A percentile compares a stretch with the other conserved stretches of the same genome.
Evolutionary conservation across 352 stramenopile genomes (phyloP).

Genomic region (Phytophthora idaei): DNA sequence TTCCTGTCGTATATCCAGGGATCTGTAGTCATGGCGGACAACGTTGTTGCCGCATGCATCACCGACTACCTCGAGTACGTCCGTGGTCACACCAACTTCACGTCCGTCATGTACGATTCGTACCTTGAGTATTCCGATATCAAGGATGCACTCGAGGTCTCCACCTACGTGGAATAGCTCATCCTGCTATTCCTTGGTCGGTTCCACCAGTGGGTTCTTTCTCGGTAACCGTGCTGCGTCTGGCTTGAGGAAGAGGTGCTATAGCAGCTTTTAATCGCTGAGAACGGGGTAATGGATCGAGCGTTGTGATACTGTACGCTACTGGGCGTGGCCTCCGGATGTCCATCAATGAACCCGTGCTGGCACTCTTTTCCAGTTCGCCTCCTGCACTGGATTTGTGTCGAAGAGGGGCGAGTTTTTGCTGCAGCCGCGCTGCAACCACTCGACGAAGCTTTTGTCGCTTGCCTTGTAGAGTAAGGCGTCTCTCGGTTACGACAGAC

Average conservation of each 20-base stretch:
- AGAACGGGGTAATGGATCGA: constrained; percentile 35
- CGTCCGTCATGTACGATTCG: constrained; percentile 42
- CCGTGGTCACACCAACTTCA: constrained; percentile 33
- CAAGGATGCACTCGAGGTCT: constrained; percentile 47
- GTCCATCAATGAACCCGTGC: constrained; percentile 18
- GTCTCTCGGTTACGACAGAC: constrained; percentile 15
- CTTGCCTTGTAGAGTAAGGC: constrained; percentile 30
- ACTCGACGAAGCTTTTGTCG: constrained; percentile 32
- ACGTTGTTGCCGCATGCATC: constrained; percentile 39
- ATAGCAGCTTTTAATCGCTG: constrained; percentile 20
- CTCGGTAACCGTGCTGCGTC: constrained; percentile 2
- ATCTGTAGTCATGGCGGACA: constrained; percentile 46
- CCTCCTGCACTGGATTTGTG: constrained; percentile 23
- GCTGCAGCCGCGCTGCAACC: constrained; percentile 27
- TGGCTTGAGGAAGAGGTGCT: constrained; percentile 4
- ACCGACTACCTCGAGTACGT: constrained; percentile 51
- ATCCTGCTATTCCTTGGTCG: neutral
- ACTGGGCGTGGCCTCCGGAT: constrained; percentile 42
- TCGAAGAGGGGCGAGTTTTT: constrained; percentile 37
- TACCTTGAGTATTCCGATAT: constrained; percentile 46
- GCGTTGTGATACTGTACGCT: constrained; percentile 57
- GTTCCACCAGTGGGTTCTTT: constrained; percentile 1
- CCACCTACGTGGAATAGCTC: constrained; percentile 23
- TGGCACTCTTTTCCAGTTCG: constrained; percentile 25
- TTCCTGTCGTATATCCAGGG: constrained; percentile 17